Conservation (phyloP, 73 alveolate species). For the Paramecium tetraurelia region DNA sequence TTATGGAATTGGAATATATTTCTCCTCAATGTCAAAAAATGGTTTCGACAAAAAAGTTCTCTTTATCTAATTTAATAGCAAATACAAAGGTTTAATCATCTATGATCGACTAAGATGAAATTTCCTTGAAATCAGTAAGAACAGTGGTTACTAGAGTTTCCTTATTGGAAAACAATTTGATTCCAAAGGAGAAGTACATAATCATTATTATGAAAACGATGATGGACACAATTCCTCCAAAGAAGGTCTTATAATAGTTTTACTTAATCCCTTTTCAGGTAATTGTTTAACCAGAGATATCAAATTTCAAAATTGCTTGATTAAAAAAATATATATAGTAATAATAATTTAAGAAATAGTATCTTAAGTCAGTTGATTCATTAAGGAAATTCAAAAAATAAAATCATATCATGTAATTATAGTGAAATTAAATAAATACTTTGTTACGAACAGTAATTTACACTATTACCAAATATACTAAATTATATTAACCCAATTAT, state of each 20-base stretch:
- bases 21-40: neutral
- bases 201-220: neutral
- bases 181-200: neutral
- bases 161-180: neutral
- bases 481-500: neutral
- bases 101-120: neutral
- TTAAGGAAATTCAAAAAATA: neutral
- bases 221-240: neutral
- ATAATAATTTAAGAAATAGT: too few species aligned
- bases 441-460: neutral
- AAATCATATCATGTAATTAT: neutral
- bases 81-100: neutral
- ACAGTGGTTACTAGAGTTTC: neutral
- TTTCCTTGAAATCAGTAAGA: neutral
- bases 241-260: neutral
- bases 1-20: neutral
- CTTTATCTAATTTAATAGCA: neutral
- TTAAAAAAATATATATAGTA: too few species aligned
- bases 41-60: neutral
- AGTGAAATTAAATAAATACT: neutral
- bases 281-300: neutral
- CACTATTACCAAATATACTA: neutral
- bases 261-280: neutral
- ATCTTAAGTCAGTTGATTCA: neutral
- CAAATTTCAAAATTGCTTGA: neutral